Evolutionary conservation across 495 filamentous ascomycete species (phyloP), one percentile per base, ranked within the genome.

Genomic region (Amphirosellinia nigrospora): DNA sequence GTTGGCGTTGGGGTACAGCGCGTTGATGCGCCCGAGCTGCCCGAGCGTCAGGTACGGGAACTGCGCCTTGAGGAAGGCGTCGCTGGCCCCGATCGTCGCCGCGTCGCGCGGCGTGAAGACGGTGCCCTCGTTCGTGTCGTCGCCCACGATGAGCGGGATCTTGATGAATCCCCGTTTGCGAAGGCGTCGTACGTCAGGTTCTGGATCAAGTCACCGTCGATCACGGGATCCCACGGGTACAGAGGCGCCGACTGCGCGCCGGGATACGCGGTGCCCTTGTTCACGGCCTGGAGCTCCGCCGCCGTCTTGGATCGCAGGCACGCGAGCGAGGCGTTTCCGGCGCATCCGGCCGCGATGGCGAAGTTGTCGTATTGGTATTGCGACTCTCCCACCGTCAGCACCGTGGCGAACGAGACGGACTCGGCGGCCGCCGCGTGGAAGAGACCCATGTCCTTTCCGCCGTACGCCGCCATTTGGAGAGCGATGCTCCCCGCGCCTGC

Each of bases 121-220:
- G 0, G 87, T 89, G 53, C 91, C 91, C 78, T 92, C 91, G 75
- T 94, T 89, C 41, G 90, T 90, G 74, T 86, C 87, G 69, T 91
- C 89, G 66, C 91, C 91, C 70, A 87, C 89, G 32, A 94, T 91
- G 13, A 87, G 83, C 4, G 92, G 91, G 8, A 93, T 85, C 70
- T 86, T 88, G 78, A 91, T 80, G 79, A 92, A 93, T 82, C 81
- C 6, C 89, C 89, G 39, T 84, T 58, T 2, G 80, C 78, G 72
- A 89, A 91, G 41, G 88, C 79, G 16, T 75, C 79, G 72, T 89
- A 90, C 0, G 91, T 90, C 65, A 87, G 83, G 65, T 90, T 86
- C 23, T 74, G 80, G 45, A 90, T 79, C 48, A 93, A 81, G 70
- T 88, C 85, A 55, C 81, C 74, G 66, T 93, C 90, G 16, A 91